phyloP scores from a whole-genome alignment of 805 yeast genomes.

The Wickerhamomyces queroliae region DNA sequence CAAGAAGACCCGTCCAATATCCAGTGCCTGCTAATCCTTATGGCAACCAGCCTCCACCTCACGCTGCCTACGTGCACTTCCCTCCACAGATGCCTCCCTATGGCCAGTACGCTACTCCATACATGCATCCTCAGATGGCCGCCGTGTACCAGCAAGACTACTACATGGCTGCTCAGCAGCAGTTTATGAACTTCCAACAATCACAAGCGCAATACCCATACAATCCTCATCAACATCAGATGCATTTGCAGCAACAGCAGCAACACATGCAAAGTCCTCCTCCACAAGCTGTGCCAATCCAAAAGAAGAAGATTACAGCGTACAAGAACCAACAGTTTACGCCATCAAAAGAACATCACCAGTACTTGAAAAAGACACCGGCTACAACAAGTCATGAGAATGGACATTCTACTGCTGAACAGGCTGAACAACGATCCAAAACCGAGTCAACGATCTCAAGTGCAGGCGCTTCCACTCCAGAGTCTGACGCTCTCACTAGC shows the following conservation, averaged over 20 bases:
- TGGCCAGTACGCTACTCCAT: not conserved
- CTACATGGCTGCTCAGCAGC: too few relatives aligned
- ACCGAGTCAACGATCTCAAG: too few relatives aligned
- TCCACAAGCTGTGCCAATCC: not conserved
- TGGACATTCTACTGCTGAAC: too few relatives aligned
- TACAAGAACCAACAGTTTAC: not conserved
- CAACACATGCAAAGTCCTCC: not conserved
- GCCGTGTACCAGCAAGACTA: not conserved
- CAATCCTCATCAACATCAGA: not conserved
- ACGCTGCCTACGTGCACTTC: not conserved
- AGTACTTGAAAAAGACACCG: not conserved
- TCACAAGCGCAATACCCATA: not conserved
- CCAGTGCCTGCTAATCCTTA: not conserved
- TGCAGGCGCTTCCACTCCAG: too few relatives aligned
- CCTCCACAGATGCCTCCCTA: not conserved
- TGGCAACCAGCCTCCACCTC: not conserved
- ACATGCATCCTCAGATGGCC: not conserved
- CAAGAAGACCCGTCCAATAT: not conserved
- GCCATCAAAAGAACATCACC: not conserved
- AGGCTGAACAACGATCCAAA: too few relatives aligned
- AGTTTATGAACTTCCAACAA: not conserved
- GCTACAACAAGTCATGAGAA: too few relatives aligned
- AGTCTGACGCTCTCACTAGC: too few relatives aligned
- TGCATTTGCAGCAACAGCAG: not conserved
- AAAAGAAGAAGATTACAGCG: not conserved